A percentile compares a stretch with the other conserved stretches of the same genome.
phyloP scores from a whole-genome alignment of 345 rosid genomes.

The Erucastrum elatum region DNA sequence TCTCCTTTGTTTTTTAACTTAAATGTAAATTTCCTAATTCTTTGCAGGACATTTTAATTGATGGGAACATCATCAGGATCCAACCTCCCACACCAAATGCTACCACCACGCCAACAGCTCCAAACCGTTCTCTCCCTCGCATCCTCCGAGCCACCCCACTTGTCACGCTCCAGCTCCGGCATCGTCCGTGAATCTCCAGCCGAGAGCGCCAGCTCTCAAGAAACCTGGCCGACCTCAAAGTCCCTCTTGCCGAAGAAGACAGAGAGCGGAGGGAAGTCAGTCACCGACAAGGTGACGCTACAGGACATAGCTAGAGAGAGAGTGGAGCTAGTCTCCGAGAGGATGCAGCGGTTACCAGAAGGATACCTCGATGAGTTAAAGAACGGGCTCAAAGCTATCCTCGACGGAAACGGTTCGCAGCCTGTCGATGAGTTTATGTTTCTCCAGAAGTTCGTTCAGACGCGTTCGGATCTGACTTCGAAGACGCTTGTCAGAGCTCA shows the following conservation, averaged over 20 bases:
- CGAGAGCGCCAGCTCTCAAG: slow-evolving; percentile 94
- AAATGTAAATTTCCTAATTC: background rate
- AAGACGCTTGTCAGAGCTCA: slow-evolving; percentile 83
- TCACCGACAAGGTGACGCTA: slow-evolving; percentile 74
- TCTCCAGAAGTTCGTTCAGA: slow-evolving; percentile 80
- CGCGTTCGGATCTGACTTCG: slow-evolving; percentile 75
- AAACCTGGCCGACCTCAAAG: slow-evolving; percentile 88
- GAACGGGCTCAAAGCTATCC: slow-evolving; percentile 66
- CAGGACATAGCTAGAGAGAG: slow-evolving; percentile 87
- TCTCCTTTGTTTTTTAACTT: background rate
- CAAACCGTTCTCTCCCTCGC: slow-evolving; percentile 53
- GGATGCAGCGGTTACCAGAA: slow-evolving; percentile 71
- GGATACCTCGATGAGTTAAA: slow-evolving; percentile 81
- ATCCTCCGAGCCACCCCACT: slow-evolving; percentile 56
- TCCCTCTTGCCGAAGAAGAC: slow-evolving; percentile 55
- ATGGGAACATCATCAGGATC: slow-evolving; percentile 98
- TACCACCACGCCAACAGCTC: slow-evolving; percentile 89
- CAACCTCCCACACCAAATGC: slow-evolving; percentile 75
- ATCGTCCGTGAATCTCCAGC: slow-evolving; percentile 86
- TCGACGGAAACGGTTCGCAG: slow-evolving; percentile 85
- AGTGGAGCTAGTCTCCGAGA: slow-evolving; percentile 73
- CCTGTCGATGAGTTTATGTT: slow-evolving; percentile 73
- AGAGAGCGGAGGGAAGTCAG: slow-evolving; percentile 63
- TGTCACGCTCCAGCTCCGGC: slow-evolving; percentile 71
- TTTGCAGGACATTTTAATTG: slow-evolving; percentile 31